These are phyloP conservation scores for Fragilariopsis cylindrus DNA, from an alignment of 108 stramenopile genomes.

Conservation along the genomic window DNA sequence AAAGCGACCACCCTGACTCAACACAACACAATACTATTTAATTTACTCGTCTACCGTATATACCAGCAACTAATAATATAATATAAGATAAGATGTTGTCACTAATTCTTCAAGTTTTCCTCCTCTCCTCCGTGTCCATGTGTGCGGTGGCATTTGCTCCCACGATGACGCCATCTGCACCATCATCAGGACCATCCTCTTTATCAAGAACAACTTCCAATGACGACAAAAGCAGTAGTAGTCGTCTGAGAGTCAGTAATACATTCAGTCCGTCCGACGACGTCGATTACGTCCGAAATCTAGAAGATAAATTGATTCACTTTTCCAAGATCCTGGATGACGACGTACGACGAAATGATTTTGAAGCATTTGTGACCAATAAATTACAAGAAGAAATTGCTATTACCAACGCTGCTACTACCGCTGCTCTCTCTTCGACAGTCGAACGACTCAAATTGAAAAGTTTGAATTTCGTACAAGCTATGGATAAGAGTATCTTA, in stretches of 20 bases:
- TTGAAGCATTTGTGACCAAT: not conserved
- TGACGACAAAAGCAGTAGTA: not conserved
- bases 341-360: not conserved
- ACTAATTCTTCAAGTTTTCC: not conserved
- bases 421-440: not conserved
- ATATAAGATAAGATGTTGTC: not conserved
- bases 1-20: too few species aligned
- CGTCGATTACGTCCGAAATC: not conserved
- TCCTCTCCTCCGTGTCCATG: not conserved
- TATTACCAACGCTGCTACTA: not conserved
- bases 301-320: not conserved
- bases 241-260: not conserved
- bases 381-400: not conserved
- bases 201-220: not conserved
- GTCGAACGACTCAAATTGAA: not conserved
- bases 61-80: not conserved
- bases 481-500: not conserved
- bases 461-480: constrained; percentile 1
- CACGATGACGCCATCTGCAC: not conserved
- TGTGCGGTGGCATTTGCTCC: not conserved
- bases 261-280: not conserved
- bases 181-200: not conserved
- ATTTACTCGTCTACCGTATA: too few species aligned
- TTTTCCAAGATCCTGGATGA: not conserved
- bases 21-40: too few species aligned